These are phyloP conservation scores for Medicago arabica DNA, from an alignment of 306 rosid genomes.

Conservation along the genomic window DNA sequence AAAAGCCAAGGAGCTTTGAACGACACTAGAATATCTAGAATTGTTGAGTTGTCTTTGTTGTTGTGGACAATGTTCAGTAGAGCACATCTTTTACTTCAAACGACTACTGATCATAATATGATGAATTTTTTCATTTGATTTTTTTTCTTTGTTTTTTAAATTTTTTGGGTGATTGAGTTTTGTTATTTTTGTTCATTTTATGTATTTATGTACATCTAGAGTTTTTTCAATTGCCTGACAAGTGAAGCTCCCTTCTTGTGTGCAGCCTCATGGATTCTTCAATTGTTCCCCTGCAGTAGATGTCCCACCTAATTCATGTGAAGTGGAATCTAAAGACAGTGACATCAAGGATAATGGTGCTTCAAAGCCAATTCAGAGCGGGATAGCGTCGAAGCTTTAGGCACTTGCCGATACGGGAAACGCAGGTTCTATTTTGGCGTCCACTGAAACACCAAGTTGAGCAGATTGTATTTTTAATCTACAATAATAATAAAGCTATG, in stretches of 20 bases:
- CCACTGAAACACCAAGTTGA: conserved; percentile 21
- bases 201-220: conserved; percentile 14
- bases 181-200: not conserved
- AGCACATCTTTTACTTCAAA: conserved; percentile 2
- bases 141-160: no score
- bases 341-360: conserved; percentile 53
- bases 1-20: not conserved
- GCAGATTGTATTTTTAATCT: conserved; percentile 12
- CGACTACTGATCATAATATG: conserved; percentile 1
- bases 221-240: conserved; percentile 32
- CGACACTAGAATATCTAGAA: not conserved
- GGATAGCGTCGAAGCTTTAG: conserved; percentile 62
- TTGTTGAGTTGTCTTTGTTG: conserved; percentile 15
- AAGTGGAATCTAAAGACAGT: conserved; percentile 62
- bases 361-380: conserved; percentile 53
- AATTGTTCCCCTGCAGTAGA: conserved; percentile 86
- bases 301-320: conserved; percentile 75
- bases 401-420: conserved; percentile 6
- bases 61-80: not conserved
- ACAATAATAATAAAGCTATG: conserved; percentile 3
- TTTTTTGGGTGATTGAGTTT: not conserved
- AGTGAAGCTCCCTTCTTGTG: conserved; percentile 42
- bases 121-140: not conserved
- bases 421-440: not conserved
- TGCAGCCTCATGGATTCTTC: conserved; percentile 99